These are phyloP conservation scores for Apostasia ramifera DNA, from an alignment of 106 monocot genomes.

Conservation along the genomic window DNA sequence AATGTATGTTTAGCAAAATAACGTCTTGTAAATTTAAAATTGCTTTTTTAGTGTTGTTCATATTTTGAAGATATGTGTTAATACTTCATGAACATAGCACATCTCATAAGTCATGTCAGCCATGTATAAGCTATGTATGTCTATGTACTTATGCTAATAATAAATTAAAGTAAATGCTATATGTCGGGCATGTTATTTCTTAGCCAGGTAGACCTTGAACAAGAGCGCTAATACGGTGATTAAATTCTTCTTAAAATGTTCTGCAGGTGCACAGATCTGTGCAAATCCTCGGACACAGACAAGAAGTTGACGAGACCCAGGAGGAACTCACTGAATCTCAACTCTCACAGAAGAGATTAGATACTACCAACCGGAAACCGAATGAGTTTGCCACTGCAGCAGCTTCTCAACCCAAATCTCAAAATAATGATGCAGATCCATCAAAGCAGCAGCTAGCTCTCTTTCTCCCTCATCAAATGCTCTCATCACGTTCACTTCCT, in stretches of 20 bases:
- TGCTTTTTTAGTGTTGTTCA: too few species aligned
- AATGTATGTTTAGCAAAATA: too few species aligned
- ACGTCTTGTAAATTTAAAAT: too few species aligned
- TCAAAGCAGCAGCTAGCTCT: slow-evolving; percentile 66
- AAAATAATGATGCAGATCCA: slow-evolving; percentile 25
- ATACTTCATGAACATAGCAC: too few species aligned
- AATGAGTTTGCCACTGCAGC: slow-evolving; percentile 27
- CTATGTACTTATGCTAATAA: too few species aligned
- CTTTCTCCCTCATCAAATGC: slow-evolving; percentile 43
- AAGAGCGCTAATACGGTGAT: too few species aligned
- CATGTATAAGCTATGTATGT: background rate
- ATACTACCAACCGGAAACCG: slow-evolving; percentile 15
- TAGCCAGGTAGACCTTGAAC: too few species aligned
- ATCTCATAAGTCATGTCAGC: background rate
- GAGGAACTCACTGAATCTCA: slow-evolving; percentile 81
- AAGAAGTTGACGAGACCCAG: slow-evolving; percentile 88
- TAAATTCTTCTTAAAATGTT: background rate
- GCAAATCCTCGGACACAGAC: slow-evolving; percentile 86
- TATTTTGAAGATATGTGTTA: too few species aligned
- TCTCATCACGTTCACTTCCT: background rate
- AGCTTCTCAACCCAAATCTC: slow-evolving; percentile 32
- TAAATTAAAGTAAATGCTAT: too few species aligned
- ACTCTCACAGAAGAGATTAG: slow-evolving; percentile 46
- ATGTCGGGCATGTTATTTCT: background rate
- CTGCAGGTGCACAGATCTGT: slow-evolving; percentile 80